These are phyloP conservation scores for Beta lomatogona DNA, from an alignment of 179 eudicot genomes.

Conservation along the genomic window DNA sequence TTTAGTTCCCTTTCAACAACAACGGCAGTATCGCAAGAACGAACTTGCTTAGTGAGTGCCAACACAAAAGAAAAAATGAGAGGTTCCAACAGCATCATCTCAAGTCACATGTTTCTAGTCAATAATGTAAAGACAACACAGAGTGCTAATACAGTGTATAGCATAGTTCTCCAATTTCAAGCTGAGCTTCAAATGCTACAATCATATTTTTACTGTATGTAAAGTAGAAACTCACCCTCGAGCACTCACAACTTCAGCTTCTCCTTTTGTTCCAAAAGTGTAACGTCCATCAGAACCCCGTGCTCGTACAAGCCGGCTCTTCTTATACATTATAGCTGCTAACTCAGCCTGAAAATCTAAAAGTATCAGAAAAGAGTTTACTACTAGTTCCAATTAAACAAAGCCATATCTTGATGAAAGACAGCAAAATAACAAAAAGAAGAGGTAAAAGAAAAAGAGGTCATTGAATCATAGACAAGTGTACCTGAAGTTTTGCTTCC, in stretches of 20 bases:
- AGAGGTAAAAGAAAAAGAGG: too few species aligned
- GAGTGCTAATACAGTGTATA: background rate
- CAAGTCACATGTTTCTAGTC: background rate
- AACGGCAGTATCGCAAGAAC: background rate
- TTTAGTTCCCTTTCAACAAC: background rate
- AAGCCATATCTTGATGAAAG: background rate
- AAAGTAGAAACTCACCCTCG: conserved; percentile 66
- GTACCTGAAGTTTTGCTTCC: conserved; percentile 95
- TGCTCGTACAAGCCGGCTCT: conserved; percentile 81
- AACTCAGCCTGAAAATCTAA: conserved; percentile 71
- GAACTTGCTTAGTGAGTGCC: background rate
- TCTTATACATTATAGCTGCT: conserved; percentile 95
- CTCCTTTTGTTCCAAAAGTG: conserved; percentile 79
- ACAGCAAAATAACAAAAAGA: background rate
- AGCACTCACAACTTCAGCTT: conserved; percentile 98
- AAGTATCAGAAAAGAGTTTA: background rate
- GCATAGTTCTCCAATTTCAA: background rate
- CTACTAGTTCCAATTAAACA: background rate
- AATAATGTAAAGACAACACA: background rate
- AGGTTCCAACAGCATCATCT: background rate
- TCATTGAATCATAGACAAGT: background rate
- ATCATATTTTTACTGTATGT: background rate
- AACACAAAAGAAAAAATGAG: background rate
- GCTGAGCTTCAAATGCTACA: conserved; percentile 11
- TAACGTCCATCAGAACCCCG: conserved; percentile 78